These are phyloP conservation scores for Coniochaeta hoffmannii DNA, from an alignment of 2,329 filamentous ascomycete genomes.

Conservation along the genomic window DNA sequence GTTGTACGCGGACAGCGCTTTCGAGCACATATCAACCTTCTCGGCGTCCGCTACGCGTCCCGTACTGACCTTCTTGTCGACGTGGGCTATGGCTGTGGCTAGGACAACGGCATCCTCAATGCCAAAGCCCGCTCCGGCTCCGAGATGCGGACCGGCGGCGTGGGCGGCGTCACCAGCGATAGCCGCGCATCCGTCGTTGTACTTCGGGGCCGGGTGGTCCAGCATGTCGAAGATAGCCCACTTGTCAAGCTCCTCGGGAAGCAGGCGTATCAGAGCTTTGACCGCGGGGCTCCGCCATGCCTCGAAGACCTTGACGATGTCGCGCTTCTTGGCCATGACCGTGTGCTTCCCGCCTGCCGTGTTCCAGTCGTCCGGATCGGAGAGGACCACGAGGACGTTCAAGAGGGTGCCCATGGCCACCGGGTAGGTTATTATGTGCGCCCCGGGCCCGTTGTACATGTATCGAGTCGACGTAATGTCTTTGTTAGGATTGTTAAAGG, in stretches of 20 bases:
- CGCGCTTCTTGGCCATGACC: conserved; percentile 27
- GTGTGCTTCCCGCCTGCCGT: conserved; percentile 18
- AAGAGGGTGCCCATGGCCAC: conserved; percentile 47
- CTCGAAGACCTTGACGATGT: conserved; percentile 30
- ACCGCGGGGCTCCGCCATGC: conserved; percentile 31
- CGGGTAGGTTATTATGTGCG: conserved; percentile 55
- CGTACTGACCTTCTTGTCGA: background rate
- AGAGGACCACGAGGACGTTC: conserved; percentile 46
- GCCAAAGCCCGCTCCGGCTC: conserved; percentile 47
- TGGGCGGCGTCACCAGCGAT: conserved; percentile 52
- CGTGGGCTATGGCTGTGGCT: conserved; percentile 22
- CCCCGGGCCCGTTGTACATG: conserved; percentile 49
- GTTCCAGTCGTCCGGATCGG: conserved; percentile 22
- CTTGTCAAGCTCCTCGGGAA: conserved; percentile 36
- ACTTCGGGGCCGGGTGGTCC: conserved; percentile 35
- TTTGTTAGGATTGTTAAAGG: conserved; percentile 32
- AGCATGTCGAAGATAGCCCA: conserved; percentile 49
- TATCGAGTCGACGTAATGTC: conserved; percentile 39
- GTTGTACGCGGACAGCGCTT: conserved; percentile 30
- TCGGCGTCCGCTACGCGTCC: background rate
- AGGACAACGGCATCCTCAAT: conserved; percentile 46
- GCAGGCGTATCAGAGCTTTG: conserved; percentile 27
- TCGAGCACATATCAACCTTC: background rate
- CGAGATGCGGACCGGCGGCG: conserved; percentile 46
- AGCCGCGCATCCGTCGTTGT: conserved; percentile 33